Percentiles rank a stretch among this genome's conserved stretches.
Conservation (phyloP, 2,329 filamentous ascomycete species). For the Alternaria rosae region DNA sequence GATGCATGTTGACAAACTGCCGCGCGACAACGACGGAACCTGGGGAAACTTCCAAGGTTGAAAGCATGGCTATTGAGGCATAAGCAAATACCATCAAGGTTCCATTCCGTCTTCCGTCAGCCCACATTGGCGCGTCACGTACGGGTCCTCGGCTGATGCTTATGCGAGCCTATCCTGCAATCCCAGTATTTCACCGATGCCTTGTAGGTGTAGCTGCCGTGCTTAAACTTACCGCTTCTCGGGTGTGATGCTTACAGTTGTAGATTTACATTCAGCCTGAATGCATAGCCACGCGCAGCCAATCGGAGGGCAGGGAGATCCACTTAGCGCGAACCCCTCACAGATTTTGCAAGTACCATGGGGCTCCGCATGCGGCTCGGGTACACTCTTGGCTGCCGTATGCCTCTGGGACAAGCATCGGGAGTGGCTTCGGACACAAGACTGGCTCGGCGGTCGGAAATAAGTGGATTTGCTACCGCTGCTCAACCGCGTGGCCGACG, state of each 20-base stretch:
- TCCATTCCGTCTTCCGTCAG: neutral
- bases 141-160: neutral
- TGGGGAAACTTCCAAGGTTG: neutral
- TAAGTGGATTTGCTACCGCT: conserved; percentile 9
- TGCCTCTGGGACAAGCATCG: conserved; percentile 11
- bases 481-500: conserved; percentile 4
- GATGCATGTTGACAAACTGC: neutral
- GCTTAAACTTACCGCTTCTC: neutral
- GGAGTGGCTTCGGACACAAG: conserved; percentile 17
- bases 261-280: conserved; percentile 29
- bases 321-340: conserved; percentile 28
- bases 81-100: neutral
- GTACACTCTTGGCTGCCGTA: conserved; percentile 9
- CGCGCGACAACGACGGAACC: neutral
- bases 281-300: conserved; percentile 18
- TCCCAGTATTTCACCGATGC: neutral
- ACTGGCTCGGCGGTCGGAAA: conserved; percentile 8
- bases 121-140: neutral
- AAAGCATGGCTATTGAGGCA: neutral
- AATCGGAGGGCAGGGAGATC: conserved; percentile 10
- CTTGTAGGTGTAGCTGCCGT: neutral
- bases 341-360: conserved; percentile 5
- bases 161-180: neutral
- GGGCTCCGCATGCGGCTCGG: conserved; percentile 27
- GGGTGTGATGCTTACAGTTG: neutral